phyloP scores from a whole-genome alignment of 2,329 filamentous ascomycete species.

The Clonostachys sp. region DNA sequence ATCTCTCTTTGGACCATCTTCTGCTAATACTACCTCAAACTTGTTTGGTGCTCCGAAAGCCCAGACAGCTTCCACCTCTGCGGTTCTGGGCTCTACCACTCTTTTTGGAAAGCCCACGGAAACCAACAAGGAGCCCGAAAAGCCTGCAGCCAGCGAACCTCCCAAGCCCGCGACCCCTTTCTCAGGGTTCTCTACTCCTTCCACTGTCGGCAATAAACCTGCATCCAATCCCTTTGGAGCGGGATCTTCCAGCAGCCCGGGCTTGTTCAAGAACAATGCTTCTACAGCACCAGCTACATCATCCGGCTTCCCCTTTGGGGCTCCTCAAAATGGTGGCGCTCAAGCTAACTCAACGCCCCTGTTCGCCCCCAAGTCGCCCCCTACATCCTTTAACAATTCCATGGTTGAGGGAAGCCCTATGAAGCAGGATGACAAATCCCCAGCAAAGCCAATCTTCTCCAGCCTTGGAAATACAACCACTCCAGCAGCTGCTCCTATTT shows the following conservation, averaged over 20 bases:
- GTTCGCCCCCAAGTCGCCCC: slow-evolving; percentile 29
- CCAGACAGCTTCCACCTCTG: slow-evolving; percentile 15
- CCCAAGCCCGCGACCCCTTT: slow-evolving; percentile 4
- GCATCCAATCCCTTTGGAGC: slow-evolving; percentile 21
- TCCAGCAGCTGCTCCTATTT: slow-evolving; percentile 16
- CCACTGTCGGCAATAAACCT: not conserved
- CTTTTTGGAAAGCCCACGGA: slow-evolving; percentile 27
- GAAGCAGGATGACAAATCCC: slow-evolving; percentile 34
- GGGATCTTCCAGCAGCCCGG: slow-evolving; percentile 5
- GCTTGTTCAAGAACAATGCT: not conserved
- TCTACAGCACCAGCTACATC: not conserved
- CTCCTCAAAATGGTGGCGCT: slow-evolving; percentile 15
- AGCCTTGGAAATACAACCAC: slow-evolving; percentile 13
- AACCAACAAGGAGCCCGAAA: slow-evolving; percentile 18
- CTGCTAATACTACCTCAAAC: slow-evolving; percentile 14
- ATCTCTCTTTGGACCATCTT: slow-evolving; percentile 14
- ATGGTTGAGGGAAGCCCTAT: slow-evolving; percentile 36
- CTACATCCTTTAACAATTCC: slow-evolving; percentile 14
- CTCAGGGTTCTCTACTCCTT: slow-evolving; percentile 7
- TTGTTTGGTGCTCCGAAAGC: slow-evolving; percentile 32
- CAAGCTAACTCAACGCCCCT: slow-evolving; percentile 26
- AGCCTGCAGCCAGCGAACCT: slow-evolving; percentile 12
- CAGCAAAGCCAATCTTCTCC: slow-evolving; percentile 26
- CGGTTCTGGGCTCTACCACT: slow-evolving; percentile 19
- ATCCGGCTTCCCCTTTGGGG: slow-evolving; percentile 26